These are phyloP conservation scores for Rhynchospora breviuscula DNA, from an alignment of 176 grass and related monocot species.

Conservation along the genomic window DNA sequence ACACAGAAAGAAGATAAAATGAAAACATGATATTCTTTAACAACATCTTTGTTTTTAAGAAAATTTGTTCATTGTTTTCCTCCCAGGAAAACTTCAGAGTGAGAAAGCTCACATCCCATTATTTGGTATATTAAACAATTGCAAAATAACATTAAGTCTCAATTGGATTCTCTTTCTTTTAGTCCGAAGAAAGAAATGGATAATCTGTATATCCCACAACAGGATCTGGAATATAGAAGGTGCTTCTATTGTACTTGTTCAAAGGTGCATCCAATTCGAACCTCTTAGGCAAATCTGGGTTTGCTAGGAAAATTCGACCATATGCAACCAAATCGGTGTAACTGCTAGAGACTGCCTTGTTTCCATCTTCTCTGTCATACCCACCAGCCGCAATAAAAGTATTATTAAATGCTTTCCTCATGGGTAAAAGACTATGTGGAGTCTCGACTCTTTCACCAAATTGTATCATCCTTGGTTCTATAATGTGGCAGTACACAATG, in stretches of 20 bases:
- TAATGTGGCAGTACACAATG: constrained; percentile 27
- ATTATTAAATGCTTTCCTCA: constrained; percentile 22
- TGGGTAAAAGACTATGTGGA: not conserved
- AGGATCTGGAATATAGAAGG: constrained; percentile 19
- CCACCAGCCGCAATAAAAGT: constrained; percentile 21
- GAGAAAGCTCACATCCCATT: too few relatives aligned
- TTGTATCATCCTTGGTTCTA: constrained; percentile 28
- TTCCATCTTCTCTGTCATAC: constrained; percentile 23
- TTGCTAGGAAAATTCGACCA: constrained; percentile 24
- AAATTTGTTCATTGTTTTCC: not conserved
- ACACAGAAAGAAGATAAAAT: not conserved
- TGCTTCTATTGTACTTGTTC: constrained; percentile 21
- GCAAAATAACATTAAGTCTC: too few relatives aligned
- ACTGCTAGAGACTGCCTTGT: not conserved
- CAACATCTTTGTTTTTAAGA: not conserved
- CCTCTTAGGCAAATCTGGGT: constrained; percentile 29
- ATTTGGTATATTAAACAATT: too few relatives aligned
- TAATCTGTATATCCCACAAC: constrained; percentile 29
- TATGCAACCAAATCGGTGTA: constrained; percentile 28
- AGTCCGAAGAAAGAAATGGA: constrained; percentile 12
- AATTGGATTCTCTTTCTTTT: not conserved
- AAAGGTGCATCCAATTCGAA: constrained; percentile 23
- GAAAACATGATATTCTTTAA: not conserved
- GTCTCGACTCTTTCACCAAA: not conserved
- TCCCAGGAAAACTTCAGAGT: too few relatives aligned